Percentiles rank a stretch among this genome's conserved stretches.
Evolutionary conservation across 192 early-diverging fungal species (phyloP).

Genomic region (Anaeromyces robustus): DNA sequence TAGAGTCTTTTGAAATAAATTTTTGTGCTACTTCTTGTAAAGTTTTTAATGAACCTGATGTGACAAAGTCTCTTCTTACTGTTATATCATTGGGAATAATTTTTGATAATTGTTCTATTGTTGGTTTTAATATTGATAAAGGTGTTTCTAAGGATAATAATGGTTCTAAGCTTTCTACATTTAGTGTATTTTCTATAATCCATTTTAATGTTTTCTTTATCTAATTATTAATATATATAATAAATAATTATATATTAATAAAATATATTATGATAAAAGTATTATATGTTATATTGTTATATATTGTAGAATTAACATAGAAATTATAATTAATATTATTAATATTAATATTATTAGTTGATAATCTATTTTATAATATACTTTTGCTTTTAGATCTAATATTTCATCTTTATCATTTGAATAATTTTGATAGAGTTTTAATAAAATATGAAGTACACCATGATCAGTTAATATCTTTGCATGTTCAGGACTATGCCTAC

Average conservation of each 20-base stretch:
- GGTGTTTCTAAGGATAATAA: conserved; percentile 28
- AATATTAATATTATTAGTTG: too few species aligned
- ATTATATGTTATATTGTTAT: not conserved
- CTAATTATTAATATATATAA: not conserved
- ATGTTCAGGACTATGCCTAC: conserved; percentile 38
- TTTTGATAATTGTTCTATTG: conserved; percentile 36
- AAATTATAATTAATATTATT: too few species aligned
- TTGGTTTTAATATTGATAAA: conserved; percentile 35
- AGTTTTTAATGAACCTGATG: conserved; percentile 25
- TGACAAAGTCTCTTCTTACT: conserved; percentile 33
- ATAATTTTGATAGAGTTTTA: conserved; percentile 14
- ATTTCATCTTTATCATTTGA: not conserved
- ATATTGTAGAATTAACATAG: too few species aligned
- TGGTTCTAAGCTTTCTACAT: conserved; percentile 30
- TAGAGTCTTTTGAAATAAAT: not conserved
- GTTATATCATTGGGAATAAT: conserved; percentile 38
- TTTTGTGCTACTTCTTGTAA: conserved; percentile 33
- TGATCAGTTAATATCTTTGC: conserved; percentile 35
- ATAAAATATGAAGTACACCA: conserved; percentile 29
- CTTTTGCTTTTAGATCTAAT: not conserved
- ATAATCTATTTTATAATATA: not conserved
- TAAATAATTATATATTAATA: too few species aligned
- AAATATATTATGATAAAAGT: not conserved
- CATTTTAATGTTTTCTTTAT: conserved; percentile 34
- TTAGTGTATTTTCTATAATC: conserved; percentile 32